A percentile compares a stretch with the other conserved stretches of the same genome.
Evolutionary conservation across 1,284 basidiomycete genomes (phyloP).

Genomic region (Pseudozyma tsukubaensis): DNA sequence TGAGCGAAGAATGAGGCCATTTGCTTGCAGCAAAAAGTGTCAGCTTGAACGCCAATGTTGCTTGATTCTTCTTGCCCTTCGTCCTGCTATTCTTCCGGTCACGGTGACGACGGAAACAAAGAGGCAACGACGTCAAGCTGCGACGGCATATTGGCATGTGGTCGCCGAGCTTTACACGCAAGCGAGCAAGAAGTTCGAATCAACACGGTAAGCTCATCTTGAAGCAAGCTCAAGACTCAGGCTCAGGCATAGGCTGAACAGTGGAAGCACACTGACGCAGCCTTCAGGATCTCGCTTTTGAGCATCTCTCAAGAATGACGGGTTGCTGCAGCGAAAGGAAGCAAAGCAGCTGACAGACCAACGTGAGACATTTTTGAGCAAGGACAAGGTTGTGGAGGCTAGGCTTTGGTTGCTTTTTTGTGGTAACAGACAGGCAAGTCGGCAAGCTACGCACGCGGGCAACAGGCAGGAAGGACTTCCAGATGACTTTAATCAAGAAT

Average conservation of each 20-base stretch:
- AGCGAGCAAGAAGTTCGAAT: not conserved
- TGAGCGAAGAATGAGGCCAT: too few relatives aligned
- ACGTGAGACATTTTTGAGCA: constrained; percentile 11
- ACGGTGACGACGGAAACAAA: not conserved
- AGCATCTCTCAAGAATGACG: not conserved
- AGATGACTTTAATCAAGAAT: too few relatives aligned
- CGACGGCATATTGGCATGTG: constrained; percentile 25
- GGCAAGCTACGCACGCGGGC: too few relatives aligned
- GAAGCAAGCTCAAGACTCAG: too few relatives aligned
- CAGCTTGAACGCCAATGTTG: not conserved
- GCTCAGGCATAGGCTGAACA: not conserved
- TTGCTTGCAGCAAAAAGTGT: not conserved
- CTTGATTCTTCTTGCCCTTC: not conserved
- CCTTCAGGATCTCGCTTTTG: not conserved
- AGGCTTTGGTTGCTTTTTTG: not conserved
- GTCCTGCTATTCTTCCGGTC: not conserved
- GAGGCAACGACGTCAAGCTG: constrained; percentile 18
- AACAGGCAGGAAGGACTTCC: too few relatives aligned
- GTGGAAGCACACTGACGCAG: constrained; percentile 7
- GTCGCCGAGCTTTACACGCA: constrained; percentile 2
- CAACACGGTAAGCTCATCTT: too few relatives aligned
- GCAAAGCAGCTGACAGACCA: constrained; percentile 18
- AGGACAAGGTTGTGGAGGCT: not conserved
- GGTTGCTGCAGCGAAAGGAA: not conserved
- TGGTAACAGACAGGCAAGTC: too few relatives aligned